Base-by-base conservation (phyloP, 2,329 filamentous ascomycete genomes). In the Colletotrichum cereale region DNA sequence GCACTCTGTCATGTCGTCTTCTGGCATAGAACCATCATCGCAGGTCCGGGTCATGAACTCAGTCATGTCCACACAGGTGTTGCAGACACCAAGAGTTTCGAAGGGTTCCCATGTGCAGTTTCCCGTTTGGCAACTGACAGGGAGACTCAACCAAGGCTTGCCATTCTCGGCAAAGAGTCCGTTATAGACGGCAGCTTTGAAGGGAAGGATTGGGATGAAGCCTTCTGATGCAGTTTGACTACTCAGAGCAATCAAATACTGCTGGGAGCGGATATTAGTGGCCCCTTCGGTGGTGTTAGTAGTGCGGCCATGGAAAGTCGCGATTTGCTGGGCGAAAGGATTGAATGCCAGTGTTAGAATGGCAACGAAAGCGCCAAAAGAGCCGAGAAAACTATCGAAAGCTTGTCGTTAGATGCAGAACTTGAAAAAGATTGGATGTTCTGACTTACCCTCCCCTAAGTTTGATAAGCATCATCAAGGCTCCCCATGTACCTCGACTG, bases 111-210 rank as follows among this genome's bases (percentile, higher is more conserved):
- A 77, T 2, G 71, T 76, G 47, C 75, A 76, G 62, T 76, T 74
- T 1, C 73, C 66, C 0, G 73, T 73, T 5, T 73, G 66, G 38
- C 75, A 77, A 31, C 68, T 70, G 10, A 74, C 62, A 0, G 73
- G 58, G 24, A 70, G 66, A 31, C 66, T 69, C 16, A 65, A 47
- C 69, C 66, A 72, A 7, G 66, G 79, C 24, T 79, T 74, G 26
- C 75, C 75, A 66, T 79, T 78, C 64, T 80, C 78, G 14, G 79
- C 78, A 47, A 80, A 80, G 5, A 81, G 75, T 7, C 79, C 79
- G 56, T 79, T 79, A 61, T 81, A 81, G 8, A 81, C 79, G 2
- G 78, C 78, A 1, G 79, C 76, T 60, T 81, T 80, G 55, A 80
- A 74, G 2, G 79, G 77, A 21, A 81, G 67, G 26, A 80, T 76